Base-by-base conservation (phyloP, 208 protist genomes). In the Phytomonas sp. region DNA sequence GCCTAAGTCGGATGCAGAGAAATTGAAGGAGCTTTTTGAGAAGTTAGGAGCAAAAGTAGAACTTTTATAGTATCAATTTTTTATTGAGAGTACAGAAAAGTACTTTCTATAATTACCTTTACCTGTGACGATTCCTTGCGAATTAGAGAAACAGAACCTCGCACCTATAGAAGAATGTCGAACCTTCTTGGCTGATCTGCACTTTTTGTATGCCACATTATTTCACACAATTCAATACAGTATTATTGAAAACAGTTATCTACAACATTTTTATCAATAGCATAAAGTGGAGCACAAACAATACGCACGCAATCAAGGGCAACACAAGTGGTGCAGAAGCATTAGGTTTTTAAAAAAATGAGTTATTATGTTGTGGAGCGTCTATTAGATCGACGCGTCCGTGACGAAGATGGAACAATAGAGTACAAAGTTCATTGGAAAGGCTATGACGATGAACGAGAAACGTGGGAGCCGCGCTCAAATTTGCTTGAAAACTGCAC, bases 21-120 rank as follows among this genome's bases (percentile, higher is more conserved):
- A 96, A 75, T 83, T 96, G 51, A 96, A 96, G 77, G 82, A 60
- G 1, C 79, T 94, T 6, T 93, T 92, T 71, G 89, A 93, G 74
- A 93, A 93, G 74, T 84, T 94, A n/a, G 88, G 89, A 30, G 91
- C 91, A 15, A 91, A 77, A 59, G 91, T 96, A 51, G 88, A 96
- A 73, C 82, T 96, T 9, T 43, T 94, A 56, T 96, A 91, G 83
- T n/a, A 20, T 20, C 33, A 1, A 71, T 66, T 68, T 62, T 43
- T 73, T 53, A 56, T 62, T 51, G 70, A 31, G n/a, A 26, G 28
- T 36, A n/a, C 29, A 28, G 6, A 4, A 72, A 43, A 23, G 63
- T 74, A 34, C 32, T 66, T 32, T 23, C 3, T 60, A 40, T 64
- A 29, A 53, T 26, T 67, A 59, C 23, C 29, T 60, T 20, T 46